phyloP scores from a whole-genome alignment of 208 protist species.

The Crithidia acanthocephali region DNA sequence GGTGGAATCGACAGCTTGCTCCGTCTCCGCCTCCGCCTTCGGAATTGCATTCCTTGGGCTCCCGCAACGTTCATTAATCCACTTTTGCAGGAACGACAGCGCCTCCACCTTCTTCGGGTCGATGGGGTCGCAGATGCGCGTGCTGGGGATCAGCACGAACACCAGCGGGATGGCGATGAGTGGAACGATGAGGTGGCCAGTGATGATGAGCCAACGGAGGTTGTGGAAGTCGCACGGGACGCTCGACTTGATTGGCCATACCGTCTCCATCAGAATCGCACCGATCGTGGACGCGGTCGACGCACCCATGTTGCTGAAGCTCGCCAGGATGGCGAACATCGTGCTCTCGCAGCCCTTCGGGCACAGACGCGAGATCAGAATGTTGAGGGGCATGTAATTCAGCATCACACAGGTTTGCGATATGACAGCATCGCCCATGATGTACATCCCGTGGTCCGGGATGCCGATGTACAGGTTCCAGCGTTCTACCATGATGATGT shows the following conservation, averaged over 20 bases:
- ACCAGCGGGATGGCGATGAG: conserved; percentile 54
- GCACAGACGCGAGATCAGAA: conserved; percentile 83
- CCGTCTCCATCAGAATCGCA: conserved; percentile 57
- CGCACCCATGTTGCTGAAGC: conserved; percentile 74
- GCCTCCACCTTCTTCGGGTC: conserved; percentile 36
- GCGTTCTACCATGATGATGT: conserved; percentile 70
- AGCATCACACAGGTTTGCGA: conserved; percentile 67
- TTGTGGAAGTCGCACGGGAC: conserved; percentile 75
- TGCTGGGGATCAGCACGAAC: conserved; percentile 56
- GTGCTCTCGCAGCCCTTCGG: conserved; percentile 75
- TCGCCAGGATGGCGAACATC: conserved; percentile 78
- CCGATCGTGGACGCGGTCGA: conserved; percentile 56
- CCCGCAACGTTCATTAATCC: conserved; percentile 3
- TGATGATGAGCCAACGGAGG: conserved; percentile 56
- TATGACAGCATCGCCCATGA: conserved; percentile 68
- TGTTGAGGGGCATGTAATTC: conserved; percentile 72
- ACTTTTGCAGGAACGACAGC: conserved; percentile 21
- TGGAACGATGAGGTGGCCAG: conserved; percentile 52
- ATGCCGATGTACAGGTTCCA: conserved; percentile 61
- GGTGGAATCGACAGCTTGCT: not conserved
- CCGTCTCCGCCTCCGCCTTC: not conserved
- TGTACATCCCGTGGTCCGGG: conserved; percentile 66
- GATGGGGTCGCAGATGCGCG: conserved; percentile 52
- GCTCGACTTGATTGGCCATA: conserved; percentile 46
- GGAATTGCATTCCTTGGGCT: not conserved